A percentile compares a stretch with the other conserved stretches of the same genome.
These are phyloP conservation scores for Quercus alba DNA, from an alignment of 306 rosid genomes.

Conservation along the genomic window DNA sequence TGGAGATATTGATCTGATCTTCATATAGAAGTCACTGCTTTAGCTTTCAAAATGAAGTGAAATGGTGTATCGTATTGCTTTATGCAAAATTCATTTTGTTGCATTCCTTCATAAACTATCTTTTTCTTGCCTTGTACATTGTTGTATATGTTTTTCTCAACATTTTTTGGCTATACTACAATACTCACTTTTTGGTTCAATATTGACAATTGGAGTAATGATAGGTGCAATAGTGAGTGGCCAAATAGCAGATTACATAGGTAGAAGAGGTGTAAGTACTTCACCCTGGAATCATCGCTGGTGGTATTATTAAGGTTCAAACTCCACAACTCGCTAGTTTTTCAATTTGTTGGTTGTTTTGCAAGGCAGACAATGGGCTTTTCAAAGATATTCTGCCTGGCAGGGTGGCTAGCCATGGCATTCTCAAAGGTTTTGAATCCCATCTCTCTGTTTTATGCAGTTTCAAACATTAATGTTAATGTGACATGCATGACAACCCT, in stretches of 20 bases:
- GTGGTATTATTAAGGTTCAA: not conserved
- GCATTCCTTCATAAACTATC: not conserved
- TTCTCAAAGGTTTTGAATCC: conserved; percentile 50
- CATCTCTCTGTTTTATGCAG: too few species aligned
- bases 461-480: too few species aligned
- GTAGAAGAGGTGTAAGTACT: conserved; percentile 74
- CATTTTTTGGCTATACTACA: conserved; percentile 19
- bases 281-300: not conserved
- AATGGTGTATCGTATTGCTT: not conserved
- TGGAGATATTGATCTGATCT: not conserved
- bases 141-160: not conserved
- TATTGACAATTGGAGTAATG: conserved; percentile 88
- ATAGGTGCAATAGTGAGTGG: conserved; percentile 79
- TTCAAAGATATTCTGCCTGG: conserved; percentile 63
- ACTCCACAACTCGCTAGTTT: not conserved
- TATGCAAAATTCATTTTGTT: not conserved
- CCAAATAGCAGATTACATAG: conserved; percentile 61
- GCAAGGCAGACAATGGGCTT: conserved; percentile 66
- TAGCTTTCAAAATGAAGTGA: not conserved
- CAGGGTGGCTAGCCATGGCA: conserved; percentile 68
- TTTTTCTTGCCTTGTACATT: not conserved
- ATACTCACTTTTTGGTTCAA: conserved; percentile 79
- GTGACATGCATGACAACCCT: too few species aligned
- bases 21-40: not conserved
- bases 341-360: conserved; percentile 16